phyloP scores from a whole-genome alignment of 2,329 filamentous ascomycete species.

The Phoma herbarum region DNA sequence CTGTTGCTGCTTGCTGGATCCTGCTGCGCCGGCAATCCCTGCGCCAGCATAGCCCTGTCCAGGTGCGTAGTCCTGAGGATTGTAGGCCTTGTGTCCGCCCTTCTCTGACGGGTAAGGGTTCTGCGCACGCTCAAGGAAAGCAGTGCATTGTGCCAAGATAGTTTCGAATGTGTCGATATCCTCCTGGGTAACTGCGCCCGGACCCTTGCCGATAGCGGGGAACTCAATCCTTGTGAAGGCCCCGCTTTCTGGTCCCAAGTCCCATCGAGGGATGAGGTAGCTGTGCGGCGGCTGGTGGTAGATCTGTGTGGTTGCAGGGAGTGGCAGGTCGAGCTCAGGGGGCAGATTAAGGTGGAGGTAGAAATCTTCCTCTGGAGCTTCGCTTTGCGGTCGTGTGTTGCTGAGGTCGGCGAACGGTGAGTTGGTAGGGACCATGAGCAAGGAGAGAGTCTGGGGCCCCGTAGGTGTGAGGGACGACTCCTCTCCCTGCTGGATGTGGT shows the following conservation, averaged over 20 bases:
- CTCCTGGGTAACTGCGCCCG: slow-evolving; percentile 76
- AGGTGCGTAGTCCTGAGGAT: slow-evolving; percentile 80
- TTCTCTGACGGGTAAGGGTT: slow-evolving; percentile 59
- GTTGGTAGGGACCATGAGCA: slow-evolving; percentile 94
- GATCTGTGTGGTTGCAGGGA: slow-evolving; percentile 95
- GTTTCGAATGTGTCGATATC: slow-evolving; percentile 97
- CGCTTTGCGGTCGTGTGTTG: slow-evolving; percentile 65
- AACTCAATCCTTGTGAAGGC: slow-evolving; percentile 96
- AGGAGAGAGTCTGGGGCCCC: slow-evolving; percentile 87
- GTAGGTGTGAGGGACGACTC: slow-evolving; percentile 84
- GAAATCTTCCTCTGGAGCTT: slow-evolving; percentile 76
- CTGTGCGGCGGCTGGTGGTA: slow-evolving; percentile 93
- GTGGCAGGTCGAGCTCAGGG: slow-evolving; percentile 89
- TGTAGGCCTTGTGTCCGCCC: slow-evolving; percentile 65
- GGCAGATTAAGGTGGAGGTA: slow-evolving; percentile 95
- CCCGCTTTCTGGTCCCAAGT: slow-evolving; percentile 84
- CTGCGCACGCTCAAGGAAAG: slow-evolving; percentile 85
- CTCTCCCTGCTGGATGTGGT: slow-evolving; percentile 87
- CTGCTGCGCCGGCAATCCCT: slow-evolving; percentile 51
- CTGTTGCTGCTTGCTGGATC: slow-evolving; percentile 45
- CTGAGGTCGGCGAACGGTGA: slow-evolving; percentile 69
- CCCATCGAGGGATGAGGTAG: slow-evolving; percentile 96
- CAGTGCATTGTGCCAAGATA: slow-evolving; percentile 96
- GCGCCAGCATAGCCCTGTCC: slow-evolving; percentile 76
- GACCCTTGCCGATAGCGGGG: slow-evolving; percentile 73